Evolutionary conservation across 345 rosid species (phyloP).

Genomic region (Euphorbia pulcherrima): DNA sequence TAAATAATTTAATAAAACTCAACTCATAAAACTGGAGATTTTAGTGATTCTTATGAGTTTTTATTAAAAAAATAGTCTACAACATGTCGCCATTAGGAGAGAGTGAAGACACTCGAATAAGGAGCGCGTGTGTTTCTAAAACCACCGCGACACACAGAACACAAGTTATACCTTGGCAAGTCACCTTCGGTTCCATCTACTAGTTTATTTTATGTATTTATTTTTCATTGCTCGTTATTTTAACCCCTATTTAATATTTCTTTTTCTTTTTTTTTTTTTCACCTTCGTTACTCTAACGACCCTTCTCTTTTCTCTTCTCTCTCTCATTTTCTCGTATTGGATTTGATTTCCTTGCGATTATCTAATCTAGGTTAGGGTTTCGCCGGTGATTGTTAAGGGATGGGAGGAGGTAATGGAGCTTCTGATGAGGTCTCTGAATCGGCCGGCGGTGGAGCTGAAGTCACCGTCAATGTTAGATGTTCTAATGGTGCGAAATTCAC

Average conservation of each 20-base stretch:
- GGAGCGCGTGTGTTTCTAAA: background rate
- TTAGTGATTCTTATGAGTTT: no score
- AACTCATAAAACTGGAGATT: no score
- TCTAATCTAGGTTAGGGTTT: conserved; percentile 19
- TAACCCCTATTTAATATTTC: background rate
- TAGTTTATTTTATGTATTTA: no score
- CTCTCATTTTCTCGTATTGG: no score
- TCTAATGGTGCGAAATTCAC: conserved; percentile 60
- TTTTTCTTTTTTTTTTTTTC: background rate
- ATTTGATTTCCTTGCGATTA: conserved; percentile 3
- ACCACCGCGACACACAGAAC: background rate
- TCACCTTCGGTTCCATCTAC: background rate
- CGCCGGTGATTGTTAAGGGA: no score
- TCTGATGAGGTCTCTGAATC: conserved; percentile 15
- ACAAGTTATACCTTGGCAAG: conserved; percentile 3
- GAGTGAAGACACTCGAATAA: background rate
- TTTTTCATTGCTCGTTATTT: background rate
- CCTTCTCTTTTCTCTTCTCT: no score
- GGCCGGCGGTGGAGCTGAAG: conserved; percentile 29
- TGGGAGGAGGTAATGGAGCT: conserved; percentile 26
- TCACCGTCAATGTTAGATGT: conserved; percentile 50
- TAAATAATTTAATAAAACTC: no score
- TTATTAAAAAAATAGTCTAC: no score
- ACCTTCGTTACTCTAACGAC: background rate
- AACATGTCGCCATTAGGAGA: background rate